Evolutionary conservation across 495 filamentous ascomycete genomes (phyloP).

Genomic region (Xylaria scruposa): DNA sequence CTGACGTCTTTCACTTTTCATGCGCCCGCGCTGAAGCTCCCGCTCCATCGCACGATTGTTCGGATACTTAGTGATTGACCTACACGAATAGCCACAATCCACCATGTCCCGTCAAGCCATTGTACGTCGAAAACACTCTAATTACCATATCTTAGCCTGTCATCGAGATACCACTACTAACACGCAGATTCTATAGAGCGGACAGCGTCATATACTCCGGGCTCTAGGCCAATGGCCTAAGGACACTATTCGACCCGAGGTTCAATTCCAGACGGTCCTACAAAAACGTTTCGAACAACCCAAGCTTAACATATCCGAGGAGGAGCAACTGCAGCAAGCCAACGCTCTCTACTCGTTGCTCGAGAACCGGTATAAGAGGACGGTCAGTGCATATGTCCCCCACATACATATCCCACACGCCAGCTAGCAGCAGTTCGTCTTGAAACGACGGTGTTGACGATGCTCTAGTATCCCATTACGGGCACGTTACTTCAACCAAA

Average conservation of each 20-base stretch:
- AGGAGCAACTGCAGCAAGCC: constrained; percentile 58
- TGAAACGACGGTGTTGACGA: constrained; percentile 3
- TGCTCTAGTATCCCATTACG: constrained; percentile 66
- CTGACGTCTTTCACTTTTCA: constrained; percentile 20
- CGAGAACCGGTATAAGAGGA: constrained; percentile 72
- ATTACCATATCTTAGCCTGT: background rate
- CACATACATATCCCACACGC: too few species aligned
- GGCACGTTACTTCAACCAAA: constrained; percentile 68
- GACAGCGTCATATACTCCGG: constrained; percentile 64
- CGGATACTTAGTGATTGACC: background rate
- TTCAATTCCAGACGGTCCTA: constrained; percentile 75
- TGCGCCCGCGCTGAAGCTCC: background rate
- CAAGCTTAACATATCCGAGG: constrained; percentile 36
- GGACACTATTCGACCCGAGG: constrained; percentile 77
- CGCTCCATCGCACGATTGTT: background rate
- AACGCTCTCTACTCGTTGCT: constrained; percentile 79
- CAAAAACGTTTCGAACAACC: constrained; percentile 63
- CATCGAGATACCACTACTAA: constrained; percentile 28
- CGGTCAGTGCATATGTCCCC: constrained; percentile 49
- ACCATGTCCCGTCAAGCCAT: constrained; percentile 40
- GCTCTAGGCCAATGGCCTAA: constrained; percentile 79
- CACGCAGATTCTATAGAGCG: constrained; percentile 38
- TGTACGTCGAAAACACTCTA: constrained; percentile 29
- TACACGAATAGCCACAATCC: background rate
- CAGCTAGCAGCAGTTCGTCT: background rate